These are phyloP conservation scores for Penicillium paneum DNA, from an alignment of 2,329 filamentous ascomycete species.

Conservation along the genomic window DNA sequence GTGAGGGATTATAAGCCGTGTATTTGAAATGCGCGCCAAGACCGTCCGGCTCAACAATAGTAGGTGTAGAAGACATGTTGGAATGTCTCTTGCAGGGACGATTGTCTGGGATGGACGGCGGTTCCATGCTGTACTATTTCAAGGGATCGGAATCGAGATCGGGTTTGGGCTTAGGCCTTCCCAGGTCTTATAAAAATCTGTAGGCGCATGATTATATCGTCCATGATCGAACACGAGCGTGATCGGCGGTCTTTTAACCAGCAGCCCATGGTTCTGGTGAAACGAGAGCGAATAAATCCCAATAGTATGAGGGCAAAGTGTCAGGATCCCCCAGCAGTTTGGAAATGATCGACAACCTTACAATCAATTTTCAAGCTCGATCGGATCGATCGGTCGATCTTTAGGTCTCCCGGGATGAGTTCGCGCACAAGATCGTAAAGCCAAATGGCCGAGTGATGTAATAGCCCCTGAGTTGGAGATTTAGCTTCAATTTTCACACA, in stretches of 20 bases:
- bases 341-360: slow-evolving; percentile 7
- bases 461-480: not conserved
- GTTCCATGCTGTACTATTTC: slow-evolving; percentile 12
- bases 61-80: slow-evolving; percentile 12
- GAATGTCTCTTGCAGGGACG: slow-evolving; percentile 12
- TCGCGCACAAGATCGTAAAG: slow-evolving; percentile 8
- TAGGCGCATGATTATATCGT: not conserved
- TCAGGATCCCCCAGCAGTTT: not conserved
- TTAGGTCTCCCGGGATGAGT: slow-evolving; percentile 2
- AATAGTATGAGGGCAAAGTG: slow-evolving; percentile 3
- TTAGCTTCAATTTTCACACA: too few relatives aligned
- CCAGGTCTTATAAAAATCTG: not conserved
- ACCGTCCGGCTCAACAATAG: slow-evolving; percentile 10
- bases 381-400: slow-evolving; percentile 22
- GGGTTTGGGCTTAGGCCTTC: not conserved
- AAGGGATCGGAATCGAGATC: not conserved
- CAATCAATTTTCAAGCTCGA: slow-evolving; percentile 9
- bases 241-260: not conserved
- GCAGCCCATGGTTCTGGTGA: not conserved
- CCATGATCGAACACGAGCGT: not conserved
- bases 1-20: not conserved
- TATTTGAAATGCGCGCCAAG: not conserved
- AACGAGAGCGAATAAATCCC: slow-evolving; percentile 9
- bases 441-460: not conserved
- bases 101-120: slow-evolving; percentile 17